Evolutionary conservation across 345 rosid genomes (phyloP).

Genomic region (Gossypium rotundifolium): DNA sequence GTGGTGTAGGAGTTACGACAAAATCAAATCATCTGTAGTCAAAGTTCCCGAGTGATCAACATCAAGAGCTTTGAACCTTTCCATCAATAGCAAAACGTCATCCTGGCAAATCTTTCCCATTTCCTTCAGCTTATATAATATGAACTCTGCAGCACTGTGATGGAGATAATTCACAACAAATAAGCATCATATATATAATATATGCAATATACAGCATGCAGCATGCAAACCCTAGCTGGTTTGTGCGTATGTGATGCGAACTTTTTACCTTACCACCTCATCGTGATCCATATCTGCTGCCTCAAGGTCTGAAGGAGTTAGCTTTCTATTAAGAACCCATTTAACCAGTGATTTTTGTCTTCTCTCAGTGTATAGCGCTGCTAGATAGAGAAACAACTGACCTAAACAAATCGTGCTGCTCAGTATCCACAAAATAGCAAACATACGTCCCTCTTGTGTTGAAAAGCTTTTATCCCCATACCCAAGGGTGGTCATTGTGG

Average conservation of each 20-base stretch:
- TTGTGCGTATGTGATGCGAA: background rate
- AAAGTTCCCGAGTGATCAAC: constrained; percentile 43
- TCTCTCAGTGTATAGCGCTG: constrained; percentile 31
- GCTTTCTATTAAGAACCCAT: constrained; percentile 27
- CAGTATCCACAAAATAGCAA: constrained; percentile 52
- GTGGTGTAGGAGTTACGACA: background rate
- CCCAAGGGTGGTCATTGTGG: constrained; percentile 52
- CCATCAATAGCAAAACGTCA: constrained; percentile 33
- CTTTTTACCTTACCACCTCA: constrained; percentile 32
- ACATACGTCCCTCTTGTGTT: constrained; percentile 34
- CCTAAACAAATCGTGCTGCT: constrained; percentile 44
- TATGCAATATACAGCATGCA: too few species aligned
- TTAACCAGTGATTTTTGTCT: constrained; percentile 29
- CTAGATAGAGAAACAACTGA: constrained; percentile 46
- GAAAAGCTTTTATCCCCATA: constrained; percentile 59
- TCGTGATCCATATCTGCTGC: constrained; percentile 46
- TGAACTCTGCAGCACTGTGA: constrained; percentile 41
- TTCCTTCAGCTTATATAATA: constrained; percentile 34
- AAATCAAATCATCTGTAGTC: constrained; percentile 27
- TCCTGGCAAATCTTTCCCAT: constrained; percentile 44
- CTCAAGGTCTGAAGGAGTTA: constrained; percentile 35
- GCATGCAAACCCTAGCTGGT: background rate
- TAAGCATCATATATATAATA: background rate
- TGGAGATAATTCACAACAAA: background rate
- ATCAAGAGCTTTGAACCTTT: constrained; percentile 39